Base-by-base conservation (phyloP, 768 basidiomycete genomes). In the Multifurca ochricompacta region DNA sequence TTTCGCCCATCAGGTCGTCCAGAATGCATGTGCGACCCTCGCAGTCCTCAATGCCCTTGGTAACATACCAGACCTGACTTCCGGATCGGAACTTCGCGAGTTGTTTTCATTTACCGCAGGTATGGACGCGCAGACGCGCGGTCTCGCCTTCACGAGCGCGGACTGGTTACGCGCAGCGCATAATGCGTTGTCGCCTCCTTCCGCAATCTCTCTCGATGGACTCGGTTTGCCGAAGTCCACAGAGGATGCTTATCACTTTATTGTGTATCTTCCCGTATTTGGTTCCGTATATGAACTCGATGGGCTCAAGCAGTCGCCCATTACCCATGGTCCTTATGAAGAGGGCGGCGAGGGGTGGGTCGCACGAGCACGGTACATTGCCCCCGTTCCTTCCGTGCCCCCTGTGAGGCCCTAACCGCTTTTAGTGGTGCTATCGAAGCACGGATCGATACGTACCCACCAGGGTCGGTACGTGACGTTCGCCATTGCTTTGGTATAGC, bases 21-120 rank as follows among this genome's bases (percentile, higher is more conserved):
- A 94, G 70, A 99, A 98, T 62, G 91, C 93, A 4, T 99, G 95
- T 63, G 95, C 91, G 14, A 95, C 93, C n/a, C 73, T 96, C 30
- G 94, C 93, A 4, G 91, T 95, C 31, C 72, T 96, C 55, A 96
- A 97, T 65, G 91, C 89, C 27, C 77, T 95, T 19, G 87, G 86
- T 54, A 92, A 91, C 67, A 84, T 91, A 48, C 80, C 81, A 3
- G 75, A 75, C 3, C 72, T 89, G 7, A 68, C 74, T 42, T 75
- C 75, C 58, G 87, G 88, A 7, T 65, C 79, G 6, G 83, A 88
- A 63, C 76, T 96, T 11, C 71, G 75, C 21, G 85, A 92, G 40
- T 70, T 96, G 40, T 70, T 85, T 59, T 78, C 73, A 41, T 97
- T 97, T 64, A 85, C 88, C 1, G 70, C 74, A 16, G 91, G 84